A percentile compares a stretch with the other conserved stretches of the same genome.
Conservation (phyloP, 2,329 filamentous ascomycete species). For the Claviceps maximensis region DNA sequence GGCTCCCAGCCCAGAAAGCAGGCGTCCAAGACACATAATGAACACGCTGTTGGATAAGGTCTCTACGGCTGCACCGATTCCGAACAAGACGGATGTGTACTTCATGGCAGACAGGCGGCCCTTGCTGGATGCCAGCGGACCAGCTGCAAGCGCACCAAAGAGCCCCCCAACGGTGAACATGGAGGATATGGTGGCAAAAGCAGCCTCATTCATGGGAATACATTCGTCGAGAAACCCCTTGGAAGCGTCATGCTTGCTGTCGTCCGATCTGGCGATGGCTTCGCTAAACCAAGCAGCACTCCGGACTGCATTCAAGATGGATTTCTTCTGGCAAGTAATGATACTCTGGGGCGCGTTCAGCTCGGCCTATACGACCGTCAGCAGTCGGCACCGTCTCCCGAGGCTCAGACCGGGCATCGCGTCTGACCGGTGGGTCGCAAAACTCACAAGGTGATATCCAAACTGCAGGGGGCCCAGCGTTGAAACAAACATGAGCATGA, state of each 20-base stretch:
- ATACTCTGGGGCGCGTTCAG: constrained; percentile 91
- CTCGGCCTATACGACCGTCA: constrained; percentile 46
- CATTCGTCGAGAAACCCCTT: constrained; percentile 50
- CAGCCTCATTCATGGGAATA: constrained; percentile 70
- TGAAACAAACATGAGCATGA: constrained; percentile 61
- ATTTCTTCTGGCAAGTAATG: constrained; percentile 64
- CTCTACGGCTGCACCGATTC: constrained; percentile 63
- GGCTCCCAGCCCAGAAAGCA: constrained; percentile 71
- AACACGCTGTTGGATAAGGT: constrained; percentile 55
- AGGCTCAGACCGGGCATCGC: background rate
- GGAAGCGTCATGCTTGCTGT: constrained; percentile 6
- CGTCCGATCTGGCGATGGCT: constrained; percentile 10
- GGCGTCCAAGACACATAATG: constrained; percentile 57
- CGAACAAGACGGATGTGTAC: constrained; percentile 62
- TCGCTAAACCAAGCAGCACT: constrained; percentile 17
- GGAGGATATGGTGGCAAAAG: constrained; percentile 78
- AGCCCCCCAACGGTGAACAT: constrained; percentile 87
- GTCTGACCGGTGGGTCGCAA: background rate
- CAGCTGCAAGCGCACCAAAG: constrained; percentile 65
- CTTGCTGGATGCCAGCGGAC: constrained; percentile 62
- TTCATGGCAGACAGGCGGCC: constrained; percentile 69
- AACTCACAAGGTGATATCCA: constrained; percentile 73
- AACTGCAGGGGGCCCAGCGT: constrained; percentile 87
- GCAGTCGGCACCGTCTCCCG: no score
- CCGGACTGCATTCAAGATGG: constrained; percentile 20